Percentiles rank a stretch among this genome's conserved stretches.
These are phyloP conservation scores for Tylopilus sp. DNA, from an alignment of 1,284 basidiomycete species.

Conservation along the genomic window DNA sequence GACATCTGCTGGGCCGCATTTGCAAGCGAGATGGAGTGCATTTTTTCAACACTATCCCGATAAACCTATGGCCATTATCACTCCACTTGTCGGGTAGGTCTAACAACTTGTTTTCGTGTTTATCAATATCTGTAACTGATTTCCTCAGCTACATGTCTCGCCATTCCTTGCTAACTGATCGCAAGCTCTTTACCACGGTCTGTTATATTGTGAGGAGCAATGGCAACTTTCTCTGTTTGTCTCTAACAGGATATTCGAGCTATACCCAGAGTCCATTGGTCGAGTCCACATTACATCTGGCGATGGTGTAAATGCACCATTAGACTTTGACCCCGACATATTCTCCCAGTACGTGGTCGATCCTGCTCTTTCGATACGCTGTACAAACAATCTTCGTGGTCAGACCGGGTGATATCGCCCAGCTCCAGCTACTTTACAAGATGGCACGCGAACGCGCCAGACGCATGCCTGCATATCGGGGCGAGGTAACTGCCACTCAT, in stretches of 20 bases:
- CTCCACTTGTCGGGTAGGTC: conserved; percentile 26
- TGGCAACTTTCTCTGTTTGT: no score
- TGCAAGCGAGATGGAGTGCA: conserved; percentile 51
- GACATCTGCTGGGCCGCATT: conserved; percentile 47
- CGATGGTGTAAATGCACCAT: conserved; percentile 27
- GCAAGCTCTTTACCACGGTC: no score
- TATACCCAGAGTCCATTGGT: conserved; percentile 35
- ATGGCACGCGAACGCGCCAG: conserved; percentile 58
- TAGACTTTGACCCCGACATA: conserved; percentile 33
- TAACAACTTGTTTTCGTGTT: no score
- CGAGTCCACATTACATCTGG: conserved; percentile 42
- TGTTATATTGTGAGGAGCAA: no score
- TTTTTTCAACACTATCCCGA: conserved; percentile 44
- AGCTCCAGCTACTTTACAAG: conserved; percentile 31
- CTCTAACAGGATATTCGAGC: no score
- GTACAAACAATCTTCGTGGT: background rate
- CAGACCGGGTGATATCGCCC: conserved; percentile 2
- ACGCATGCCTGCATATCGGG: conserved; percentile 66
- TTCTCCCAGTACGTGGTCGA: conserved; percentile 13
- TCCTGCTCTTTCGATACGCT: background rate
- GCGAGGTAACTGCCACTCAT: conserved; percentile 58
- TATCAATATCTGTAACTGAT: no score
- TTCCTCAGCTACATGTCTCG: no score
- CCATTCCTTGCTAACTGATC: no score
- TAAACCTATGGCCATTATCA: conserved; percentile 32